Evolutionary conservation across 805 yeast species (phyloP).

Genomic region (Saccharomycopsis guyanensis): DNA sequence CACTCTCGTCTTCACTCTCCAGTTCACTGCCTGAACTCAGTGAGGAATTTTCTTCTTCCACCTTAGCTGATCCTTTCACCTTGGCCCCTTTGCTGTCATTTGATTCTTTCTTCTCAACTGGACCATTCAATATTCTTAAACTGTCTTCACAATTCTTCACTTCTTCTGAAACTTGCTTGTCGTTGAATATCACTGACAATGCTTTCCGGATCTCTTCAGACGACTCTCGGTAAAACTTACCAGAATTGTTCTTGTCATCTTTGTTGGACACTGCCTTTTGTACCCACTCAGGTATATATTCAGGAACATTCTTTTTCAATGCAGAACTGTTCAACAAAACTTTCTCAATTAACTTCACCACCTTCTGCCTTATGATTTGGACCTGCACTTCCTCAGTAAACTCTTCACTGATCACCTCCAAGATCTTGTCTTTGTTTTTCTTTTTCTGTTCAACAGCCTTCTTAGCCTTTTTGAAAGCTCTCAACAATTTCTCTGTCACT

Average conservation of each 20-base stretch:
- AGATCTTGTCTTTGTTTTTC: constrained; percentile 1
- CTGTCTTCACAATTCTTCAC: constrained; percentile 26
- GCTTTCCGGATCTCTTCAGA: constrained; percentile 32
- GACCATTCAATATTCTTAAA: constrained; percentile 38
- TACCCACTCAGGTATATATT: constrained; percentile 30
- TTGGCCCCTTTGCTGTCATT: constrained; percentile 24
- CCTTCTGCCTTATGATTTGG: constrained; percentile 17
- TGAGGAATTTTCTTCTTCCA: constrained; percentile 19
- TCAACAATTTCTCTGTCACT: constrained; percentile 33
- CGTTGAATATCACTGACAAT: constrained; percentile 42
- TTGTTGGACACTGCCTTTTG: constrained; percentile 28
- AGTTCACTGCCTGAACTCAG: constrained; percentile 15
- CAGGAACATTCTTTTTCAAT: constrained; percentile 26
- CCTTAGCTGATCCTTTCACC: constrained; percentile 25
- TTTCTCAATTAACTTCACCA: constrained; percentile 20
- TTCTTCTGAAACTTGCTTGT: constrained; percentile 31
- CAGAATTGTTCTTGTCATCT: constrained; percentile 35
- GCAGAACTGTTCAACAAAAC: constrained; percentile 29
- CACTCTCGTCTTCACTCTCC: constrained; percentile 20
- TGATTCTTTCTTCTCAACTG: constrained; percentile 28
- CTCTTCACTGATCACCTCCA: background rate
- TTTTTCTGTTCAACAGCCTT: constrained; percentile 20
- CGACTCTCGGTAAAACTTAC: constrained; percentile 34
- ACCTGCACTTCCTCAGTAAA: constrained; percentile 12
- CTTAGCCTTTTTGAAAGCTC: constrained; percentile 30